Conservation (phyloP, 148 eudicot genomes). For the Vaccinium corymbosum region DNA sequence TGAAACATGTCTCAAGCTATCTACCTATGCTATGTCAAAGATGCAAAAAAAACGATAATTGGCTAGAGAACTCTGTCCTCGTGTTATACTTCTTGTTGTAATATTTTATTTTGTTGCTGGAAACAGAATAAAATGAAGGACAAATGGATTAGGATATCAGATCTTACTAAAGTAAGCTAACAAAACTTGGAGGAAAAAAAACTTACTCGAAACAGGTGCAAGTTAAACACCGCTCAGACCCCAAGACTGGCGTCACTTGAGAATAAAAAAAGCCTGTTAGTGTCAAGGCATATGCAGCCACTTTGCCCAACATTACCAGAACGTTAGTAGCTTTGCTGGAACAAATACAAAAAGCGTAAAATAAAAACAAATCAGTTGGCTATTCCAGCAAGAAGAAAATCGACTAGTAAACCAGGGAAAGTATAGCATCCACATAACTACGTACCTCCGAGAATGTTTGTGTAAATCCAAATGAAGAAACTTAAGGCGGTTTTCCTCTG, state of each 20-base stretch:
- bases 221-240: conserved; percentile 36
- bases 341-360: conserved; percentile 4
- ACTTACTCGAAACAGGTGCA: conserved; percentile 51
- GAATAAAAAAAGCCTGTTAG: conserved; percentile 79
- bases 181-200: conserved; percentile 11
- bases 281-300: conserved; percentile 85
- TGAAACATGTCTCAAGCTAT: background rate
- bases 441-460: conserved; percentile 68
- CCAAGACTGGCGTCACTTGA: conserved; percentile 45
- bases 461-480: conserved; percentile 83
- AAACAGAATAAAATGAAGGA: background rate
- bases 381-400: conserved; percentile 9
- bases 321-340: conserved; percentile 75
- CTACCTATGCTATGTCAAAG: background rate
- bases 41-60: background rate
- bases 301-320: conserved; percentile 63
- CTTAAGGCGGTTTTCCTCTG: conserved; percentile 66
- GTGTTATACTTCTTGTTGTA: background rate
- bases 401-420: background rate
- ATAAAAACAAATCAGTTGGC: conserved; percentile 15
- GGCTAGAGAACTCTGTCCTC: background rate
- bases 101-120: background rate
- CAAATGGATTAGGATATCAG: background rate
- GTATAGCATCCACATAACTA: background rate
- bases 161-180: background rate